Conservation (phyloP, 768 basidiomycete genomes). For the Psilocybe subaeruginosa region DNA sequence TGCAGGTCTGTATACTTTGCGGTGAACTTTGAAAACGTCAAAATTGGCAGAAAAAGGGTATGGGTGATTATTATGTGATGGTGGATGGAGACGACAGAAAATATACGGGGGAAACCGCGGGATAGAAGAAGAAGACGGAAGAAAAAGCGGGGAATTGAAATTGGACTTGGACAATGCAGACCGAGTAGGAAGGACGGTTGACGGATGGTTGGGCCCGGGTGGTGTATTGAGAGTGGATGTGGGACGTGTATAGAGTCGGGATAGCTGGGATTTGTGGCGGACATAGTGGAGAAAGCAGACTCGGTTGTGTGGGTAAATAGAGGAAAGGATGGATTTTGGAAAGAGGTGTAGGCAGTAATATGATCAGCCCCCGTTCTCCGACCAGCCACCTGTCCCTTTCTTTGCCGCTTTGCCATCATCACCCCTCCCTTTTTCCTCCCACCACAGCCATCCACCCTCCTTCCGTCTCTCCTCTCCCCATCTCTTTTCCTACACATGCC, state of each 20-base stretch:
- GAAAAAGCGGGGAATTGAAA: too few relatives aligned
- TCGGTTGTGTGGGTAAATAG: constrained; percentile 2
- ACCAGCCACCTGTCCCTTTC: constrained; percentile 67
- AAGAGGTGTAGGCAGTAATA: constrained; percentile 21
- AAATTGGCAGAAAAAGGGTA: constrained; percentile 20
- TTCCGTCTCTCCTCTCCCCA: constrained; percentile 28
- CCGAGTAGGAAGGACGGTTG: too few relatives aligned
- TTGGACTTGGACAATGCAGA: too few relatives aligned
- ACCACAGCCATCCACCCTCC: constrained; percentile 41
- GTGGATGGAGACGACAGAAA: not conserved
- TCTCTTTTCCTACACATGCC: constrained; percentile 56
- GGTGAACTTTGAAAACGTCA: constrained; percentile 16
- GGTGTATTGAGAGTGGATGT: not conserved
- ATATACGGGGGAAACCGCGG: not conserved
- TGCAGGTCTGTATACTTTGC: constrained; percentile 8
- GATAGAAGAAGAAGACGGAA: not conserved
- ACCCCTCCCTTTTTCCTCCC: constrained; percentile 43
- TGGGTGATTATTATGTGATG: constrained; percentile 2
- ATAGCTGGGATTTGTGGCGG: not conserved
- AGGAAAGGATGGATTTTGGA: constrained; percentile 23
- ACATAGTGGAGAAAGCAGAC: not conserved
- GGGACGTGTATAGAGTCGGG: not conserved
- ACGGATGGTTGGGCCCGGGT: too few relatives aligned
- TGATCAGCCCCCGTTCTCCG: constrained; percentile 49
- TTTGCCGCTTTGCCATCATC: constrained; percentile 59